phyloP scores from a whole-genome alignment of 2,329 filamentous ascomycete species.

The Xylariales sp. region DNA sequence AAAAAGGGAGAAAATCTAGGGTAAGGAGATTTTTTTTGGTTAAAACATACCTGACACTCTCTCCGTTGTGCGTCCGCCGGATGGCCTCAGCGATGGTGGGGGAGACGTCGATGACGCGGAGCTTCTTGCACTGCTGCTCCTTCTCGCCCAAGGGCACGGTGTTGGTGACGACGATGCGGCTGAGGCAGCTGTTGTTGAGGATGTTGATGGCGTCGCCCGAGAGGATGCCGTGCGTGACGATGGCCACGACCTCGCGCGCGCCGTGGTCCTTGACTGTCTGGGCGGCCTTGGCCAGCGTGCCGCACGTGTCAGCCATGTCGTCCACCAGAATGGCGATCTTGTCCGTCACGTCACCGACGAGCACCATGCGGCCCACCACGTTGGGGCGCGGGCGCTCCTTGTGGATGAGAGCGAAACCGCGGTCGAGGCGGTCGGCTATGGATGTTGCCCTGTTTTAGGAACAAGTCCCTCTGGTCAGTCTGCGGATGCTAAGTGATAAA shows the following conservation, averaged over 20 bases:
- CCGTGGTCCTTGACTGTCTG: constrained; percentile 83
- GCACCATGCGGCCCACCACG: constrained; percentile 87
- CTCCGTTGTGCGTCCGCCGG: constrained; percentile 54
- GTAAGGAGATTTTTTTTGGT: too few species aligned
- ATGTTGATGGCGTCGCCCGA: constrained; percentile 63
- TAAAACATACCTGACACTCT: constrained; percentile 39
- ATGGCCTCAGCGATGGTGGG: constrained; percentile 62
- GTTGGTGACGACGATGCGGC: constrained; percentile 72
- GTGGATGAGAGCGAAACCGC: constrained; percentile 91
- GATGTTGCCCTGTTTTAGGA: constrained; percentile 63
- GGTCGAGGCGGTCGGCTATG: constrained; percentile 86
- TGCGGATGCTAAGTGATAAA: not conserved
- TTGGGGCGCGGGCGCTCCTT: constrained; percentile 86
- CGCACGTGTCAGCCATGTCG: constrained; percentile 96
- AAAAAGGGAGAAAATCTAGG: too few species aligned
- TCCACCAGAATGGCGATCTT: constrained; percentile 95
- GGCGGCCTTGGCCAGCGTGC: constrained; percentile 76
- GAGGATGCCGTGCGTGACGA: constrained; percentile 91
- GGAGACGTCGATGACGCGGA: constrained; percentile 75
- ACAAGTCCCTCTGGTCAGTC: not conserved
- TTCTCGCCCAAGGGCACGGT: constrained; percentile 75
- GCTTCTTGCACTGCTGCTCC: constrained; percentile 62
- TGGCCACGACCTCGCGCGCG: constrained; percentile 83
- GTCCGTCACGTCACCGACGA: constrained; percentile 90
- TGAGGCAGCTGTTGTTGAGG: constrained; percentile 64